Conservation (phyloP, 129 eudicot genomes). For the Chrysanthemum lavandulifolium region DNA sequence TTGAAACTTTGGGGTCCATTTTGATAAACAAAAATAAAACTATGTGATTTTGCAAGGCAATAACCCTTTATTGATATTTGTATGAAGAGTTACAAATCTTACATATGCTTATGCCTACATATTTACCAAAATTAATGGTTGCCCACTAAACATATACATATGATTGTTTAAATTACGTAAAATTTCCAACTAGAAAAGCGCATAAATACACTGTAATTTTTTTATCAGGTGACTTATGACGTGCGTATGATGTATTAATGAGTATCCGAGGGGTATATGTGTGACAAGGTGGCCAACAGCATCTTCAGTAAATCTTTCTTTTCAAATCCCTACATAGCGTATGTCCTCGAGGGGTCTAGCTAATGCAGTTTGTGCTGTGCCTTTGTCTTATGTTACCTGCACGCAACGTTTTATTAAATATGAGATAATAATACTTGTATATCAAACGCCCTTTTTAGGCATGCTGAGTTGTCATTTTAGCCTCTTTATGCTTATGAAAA, state of each 20-base stretch:
- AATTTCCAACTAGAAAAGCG: not conserved
- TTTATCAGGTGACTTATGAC: constrained; percentile 16
- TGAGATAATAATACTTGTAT: not conserved
- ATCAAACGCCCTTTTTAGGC: not conserved
- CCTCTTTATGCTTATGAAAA: constrained; percentile 5
- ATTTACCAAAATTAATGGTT: not conserved
- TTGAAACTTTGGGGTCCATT: not conserved
- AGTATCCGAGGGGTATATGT: constrained; percentile 2
- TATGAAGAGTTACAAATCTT: not conserved
- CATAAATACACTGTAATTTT: not conserved
- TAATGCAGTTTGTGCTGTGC: constrained; percentile 51
- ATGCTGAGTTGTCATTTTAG: not conserved
- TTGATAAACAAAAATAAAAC: not conserved
- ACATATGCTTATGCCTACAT: not conserved
- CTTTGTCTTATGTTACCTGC: constrained; percentile 58
- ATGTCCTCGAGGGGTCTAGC: constrained; percentile 25
- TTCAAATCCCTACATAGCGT: not conserved
- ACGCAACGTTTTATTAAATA: constrained; percentile 5
- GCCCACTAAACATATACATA: not conserved
- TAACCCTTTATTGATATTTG: not conserved
- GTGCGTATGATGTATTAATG: constrained; percentile 10
- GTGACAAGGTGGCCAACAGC: constrained; percentile 9
- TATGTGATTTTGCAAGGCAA: not conserved
- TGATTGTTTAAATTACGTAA: too few species aligned
- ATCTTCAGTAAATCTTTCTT: constrained; percentile 17